phyloP scores from a whole-genome alignment of 2,329 filamentous ascomycete species.

The Lasiodiplodia hormozganensis region DNA sequence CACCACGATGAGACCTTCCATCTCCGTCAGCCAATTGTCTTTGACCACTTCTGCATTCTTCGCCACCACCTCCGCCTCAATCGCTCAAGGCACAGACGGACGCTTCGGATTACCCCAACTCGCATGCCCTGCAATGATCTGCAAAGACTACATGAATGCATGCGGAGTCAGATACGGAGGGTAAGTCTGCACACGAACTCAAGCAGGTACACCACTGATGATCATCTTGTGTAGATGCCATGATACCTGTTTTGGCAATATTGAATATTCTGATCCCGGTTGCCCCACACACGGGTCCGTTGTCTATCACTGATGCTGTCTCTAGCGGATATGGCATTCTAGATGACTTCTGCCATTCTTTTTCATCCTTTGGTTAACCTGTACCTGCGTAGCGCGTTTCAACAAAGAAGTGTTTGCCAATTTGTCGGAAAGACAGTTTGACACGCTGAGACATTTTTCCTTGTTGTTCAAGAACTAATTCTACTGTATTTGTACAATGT shows the following conservation, averaged over 20 bases:
- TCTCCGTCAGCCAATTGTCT: not conserved
- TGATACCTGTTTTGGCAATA: not conserved
- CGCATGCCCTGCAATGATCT: not conserved
- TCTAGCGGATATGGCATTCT: too few relatives aligned
- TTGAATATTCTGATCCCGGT: not conserved
- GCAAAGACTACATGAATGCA: not conserved
- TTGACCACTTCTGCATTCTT: not conserved
- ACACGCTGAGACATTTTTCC: too few relatives aligned
- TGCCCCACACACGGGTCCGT: not conserved
- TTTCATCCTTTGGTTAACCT: too few relatives aligned
- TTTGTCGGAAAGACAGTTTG: too few relatives aligned
- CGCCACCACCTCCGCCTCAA: not conserved
- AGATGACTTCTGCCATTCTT: too few relatives aligned
- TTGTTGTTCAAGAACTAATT: too few relatives aligned
- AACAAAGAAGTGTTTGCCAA: too few relatives aligned
- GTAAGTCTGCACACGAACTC: not conserved
- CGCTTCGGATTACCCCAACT: not conserved
- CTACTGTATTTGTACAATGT: too few relatives aligned
- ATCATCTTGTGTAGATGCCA: not conserved
- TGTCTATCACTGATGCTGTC: too few relatives aligned
- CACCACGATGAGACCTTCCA: not conserved
- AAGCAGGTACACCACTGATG: not conserved
- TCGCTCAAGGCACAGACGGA: not conserved
- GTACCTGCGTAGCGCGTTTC: too few relatives aligned
- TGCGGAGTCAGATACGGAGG: constrained; percentile 13